Percentiles rank a stretch among this genome's conserved stretches.
These are phyloP conservation scores for Aspergillus carbonarius DNA, from an alignment of 2,329 filamentous ascomycete species.

Conservation along the genomic window DNA sequence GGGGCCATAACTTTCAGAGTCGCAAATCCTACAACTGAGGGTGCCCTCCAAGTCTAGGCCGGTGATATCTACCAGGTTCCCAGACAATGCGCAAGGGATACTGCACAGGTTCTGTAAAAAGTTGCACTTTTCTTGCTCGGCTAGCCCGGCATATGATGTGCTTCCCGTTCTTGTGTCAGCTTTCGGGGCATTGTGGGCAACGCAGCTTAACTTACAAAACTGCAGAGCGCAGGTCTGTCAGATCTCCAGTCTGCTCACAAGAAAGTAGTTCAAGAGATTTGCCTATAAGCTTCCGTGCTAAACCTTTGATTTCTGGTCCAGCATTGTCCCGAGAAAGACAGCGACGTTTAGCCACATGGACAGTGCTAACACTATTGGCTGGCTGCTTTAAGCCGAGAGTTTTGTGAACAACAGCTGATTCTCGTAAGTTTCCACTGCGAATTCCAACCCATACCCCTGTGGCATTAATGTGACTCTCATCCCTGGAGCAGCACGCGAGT, in stretches of 20 bases:
- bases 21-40: conserved; percentile 40
- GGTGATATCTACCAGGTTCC: conserved; percentile 41
- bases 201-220: conserved; percentile 48
- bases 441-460: background rate
- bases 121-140: conserved; percentile 53
- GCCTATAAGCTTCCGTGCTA: conserved; percentile 35
- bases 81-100: conserved; percentile 57
- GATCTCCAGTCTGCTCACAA: conserved; percentile 30
- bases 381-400: conserved; percentile 4
- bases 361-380: conserved; percentile 19
- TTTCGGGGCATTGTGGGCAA: background rate
- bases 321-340: conserved; percentile 35
- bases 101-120: conserved; percentile 57
- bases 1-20: conserved; percentile 27
- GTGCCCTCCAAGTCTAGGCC: conserved; percentile 21
- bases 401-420: conserved; percentile 10
- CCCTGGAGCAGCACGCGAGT: conserved; percentile 1
- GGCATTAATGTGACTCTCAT: background rate
- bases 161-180: conserved; percentile 26
- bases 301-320: conserved; percentile 31
- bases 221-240: conserved; percentile 44
- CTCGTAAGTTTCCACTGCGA: background rate
- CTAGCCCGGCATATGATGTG: conserved; percentile 46
- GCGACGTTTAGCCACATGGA: conserved; percentile 34
- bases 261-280: conserved; percentile 36